Base-by-base conservation (phyloP, 1,284 basidiomycete species). In the Pyrrhoderma lamaoense region DNA sequence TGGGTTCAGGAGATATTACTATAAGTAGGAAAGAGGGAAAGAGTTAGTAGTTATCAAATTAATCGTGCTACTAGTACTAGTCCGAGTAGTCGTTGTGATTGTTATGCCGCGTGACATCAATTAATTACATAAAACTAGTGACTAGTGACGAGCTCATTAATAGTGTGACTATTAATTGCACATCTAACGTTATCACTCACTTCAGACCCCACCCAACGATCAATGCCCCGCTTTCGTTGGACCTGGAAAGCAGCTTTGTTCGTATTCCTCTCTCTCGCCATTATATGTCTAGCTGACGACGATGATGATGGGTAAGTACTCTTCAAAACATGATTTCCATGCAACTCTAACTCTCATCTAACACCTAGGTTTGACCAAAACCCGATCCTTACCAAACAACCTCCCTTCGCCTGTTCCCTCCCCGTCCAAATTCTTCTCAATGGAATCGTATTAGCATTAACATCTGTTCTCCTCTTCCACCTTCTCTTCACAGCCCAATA, bases 401-500 rank as follows among this genome's bases (percentile, higher is more conserved):
- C 92, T 0, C 62, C 74, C 1, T 92, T 92, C 59, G 84, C 86
- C 5, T 85, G 86, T 59, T 93, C 92, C 0, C 80, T 97, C 31
- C 93, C 95, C 1, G 80, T 95, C 1, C 96, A 99, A 64, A 83
- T 97, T 45, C 76, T 96, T 57, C 73, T 95, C 49, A 85, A 82
- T 3, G 93, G 93, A 44, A 81, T 97, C 60, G 84, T 93, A 19
- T 69, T 96, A 56, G 91, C 95, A 1, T 82, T 99, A 53, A 79
- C 90, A 42, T 72, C 78, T 44, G 85, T 97, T n/a, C 82, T 99
- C 25, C 74, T 95, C 61, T 81, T 95, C 55, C 93, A 98, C 60
- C 82, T 99, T 55, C 67, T 93, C 54, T 98, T 99, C 70, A 98
- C 96, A 16, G 87, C 88, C 0, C 91, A 94, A 64, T 98, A 97